phyloP scores from a whole-genome alignment of 2,329 filamentous ascomycete genomes.

The Lasiodiplodia sp. region DNA sequence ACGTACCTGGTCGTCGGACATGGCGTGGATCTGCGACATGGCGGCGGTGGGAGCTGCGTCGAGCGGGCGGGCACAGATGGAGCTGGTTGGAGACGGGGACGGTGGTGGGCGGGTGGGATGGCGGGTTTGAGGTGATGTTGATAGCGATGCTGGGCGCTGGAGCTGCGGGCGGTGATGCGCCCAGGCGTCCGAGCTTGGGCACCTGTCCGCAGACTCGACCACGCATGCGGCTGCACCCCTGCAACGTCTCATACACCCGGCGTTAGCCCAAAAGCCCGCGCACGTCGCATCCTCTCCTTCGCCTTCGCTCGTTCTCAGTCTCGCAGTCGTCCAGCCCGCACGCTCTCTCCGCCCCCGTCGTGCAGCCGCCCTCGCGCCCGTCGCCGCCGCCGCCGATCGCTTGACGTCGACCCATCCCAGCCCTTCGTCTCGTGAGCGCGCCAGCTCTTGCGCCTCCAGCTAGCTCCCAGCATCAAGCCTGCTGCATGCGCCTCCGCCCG shows the following conservation, averaged over 20 bases:
- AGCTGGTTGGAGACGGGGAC: slow-evolving; percentile 14
- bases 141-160: neutral
- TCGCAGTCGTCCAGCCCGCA: neutral
- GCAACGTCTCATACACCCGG: slow-evolving; percentile 18
- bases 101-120: slow-evolving; percentile 20
- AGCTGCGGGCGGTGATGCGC: slow-evolving; percentile 27
- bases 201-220: neutral
- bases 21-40: slow-evolving; percentile 92
- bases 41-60: slow-evolving; percentile 51
- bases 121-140: slow-evolving; percentile 8
- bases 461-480: neutral
- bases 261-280: slow-evolving; percentile 14
- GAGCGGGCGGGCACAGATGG: slow-evolving; percentile 13
- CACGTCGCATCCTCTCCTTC: slow-evolving; percentile 26
- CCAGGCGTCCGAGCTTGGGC: slow-evolving; percentile 10
- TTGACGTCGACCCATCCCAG: slow-evolving; percentile 7
- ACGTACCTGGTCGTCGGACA: slow-evolving; percentile 94
- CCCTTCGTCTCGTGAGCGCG: slow-evolving; percentile 28
- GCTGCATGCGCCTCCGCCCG: slow-evolving; percentile 29
- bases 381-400: slow-evolving; percentile 15
- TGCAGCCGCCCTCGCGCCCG: slow-evolving; percentile 2
- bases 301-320: slow-evolving; percentile 14
- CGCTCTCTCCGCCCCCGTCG: slow-evolving; percentile 14
- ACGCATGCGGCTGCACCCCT: slow-evolving; percentile 22
- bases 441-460: slow-evolving; percentile 15